Evolutionary conservation across 352 stramenopile genomes (phyloP).

Genomic region (Globisporangium cederbergense): DNA sequence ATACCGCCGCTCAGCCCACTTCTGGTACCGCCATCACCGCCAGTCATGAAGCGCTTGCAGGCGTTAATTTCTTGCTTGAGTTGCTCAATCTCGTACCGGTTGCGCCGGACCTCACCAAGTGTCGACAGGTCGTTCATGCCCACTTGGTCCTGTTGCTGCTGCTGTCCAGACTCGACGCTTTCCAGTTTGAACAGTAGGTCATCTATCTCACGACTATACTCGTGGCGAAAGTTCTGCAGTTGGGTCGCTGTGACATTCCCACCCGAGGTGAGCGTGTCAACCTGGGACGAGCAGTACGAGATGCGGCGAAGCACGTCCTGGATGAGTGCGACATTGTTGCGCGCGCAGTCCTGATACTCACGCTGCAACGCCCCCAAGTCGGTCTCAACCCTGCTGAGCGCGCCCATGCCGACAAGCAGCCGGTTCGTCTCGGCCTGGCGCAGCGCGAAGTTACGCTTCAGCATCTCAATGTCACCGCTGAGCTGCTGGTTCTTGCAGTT

Average conservation of each 20-base stretch:
- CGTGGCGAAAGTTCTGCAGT: conserved; percentile 35
- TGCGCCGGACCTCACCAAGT: conserved; percentile 14
- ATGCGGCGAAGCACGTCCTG: conserved; percentile 51
- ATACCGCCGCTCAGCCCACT: conserved; percentile 5
- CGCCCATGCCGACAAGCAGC: conserved; percentile 30
- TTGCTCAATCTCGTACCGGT: conserved; percentile 22
- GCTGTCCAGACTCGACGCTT: conserved; percentile 22
- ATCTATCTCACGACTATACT: conserved; percentile 49
- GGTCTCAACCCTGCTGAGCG: conserved; percentile 34
- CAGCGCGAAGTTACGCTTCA: conserved; percentile 37
- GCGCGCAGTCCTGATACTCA: conserved; percentile 43
- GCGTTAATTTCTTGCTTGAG: conserved; percentile 24
- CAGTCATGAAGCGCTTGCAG: conserved; percentile 19
- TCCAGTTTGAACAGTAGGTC: conserved; percentile 38
- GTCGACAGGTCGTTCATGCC: not conserved
- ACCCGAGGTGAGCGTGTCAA: conserved; percentile 37
- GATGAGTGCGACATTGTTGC: conserved; percentile 43
- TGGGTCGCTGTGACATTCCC: conserved; percentile 33
- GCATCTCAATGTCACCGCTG: conserved; percentile 29
- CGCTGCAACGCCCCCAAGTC: conserved; percentile 38
- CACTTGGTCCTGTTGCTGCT: conserved; percentile 11
- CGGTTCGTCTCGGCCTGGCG: conserved; percentile 35
- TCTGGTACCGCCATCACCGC: conserved; percentile 3
- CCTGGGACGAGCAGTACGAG: conserved; percentile 44
- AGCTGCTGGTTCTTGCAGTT: conserved; percentile 38